These are phyloP conservation scores for Wallacemonas rigidus DNA, from an alignment of 208 protist genomes.

Conservation along the genomic window DNA sequence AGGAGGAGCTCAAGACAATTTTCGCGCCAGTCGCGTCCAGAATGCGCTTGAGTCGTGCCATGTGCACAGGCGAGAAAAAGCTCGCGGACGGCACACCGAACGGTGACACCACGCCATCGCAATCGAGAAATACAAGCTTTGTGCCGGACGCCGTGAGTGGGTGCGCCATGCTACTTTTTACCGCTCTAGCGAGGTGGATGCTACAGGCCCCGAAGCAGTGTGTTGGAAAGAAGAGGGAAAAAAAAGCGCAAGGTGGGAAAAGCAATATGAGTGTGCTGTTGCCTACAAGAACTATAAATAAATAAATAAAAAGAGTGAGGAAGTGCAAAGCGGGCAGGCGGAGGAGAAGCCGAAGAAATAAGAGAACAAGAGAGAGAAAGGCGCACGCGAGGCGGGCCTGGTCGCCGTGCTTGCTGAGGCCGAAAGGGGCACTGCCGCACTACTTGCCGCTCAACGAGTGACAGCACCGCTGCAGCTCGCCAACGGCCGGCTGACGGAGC, in stretches of 20 bases:
- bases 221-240: no score
- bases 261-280: no score
- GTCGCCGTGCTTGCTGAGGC: neutral
- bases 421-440: neutral
- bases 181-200: no score
- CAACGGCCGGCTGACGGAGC: no score
- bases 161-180: neutral
- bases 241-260: no score
- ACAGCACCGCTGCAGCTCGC: no score
- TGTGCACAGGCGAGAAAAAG: slow-evolving; percentile 34
- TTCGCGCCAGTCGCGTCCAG: slow-evolving; percentile 51
- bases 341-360: neutral
- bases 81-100: slow-evolving; percentile 42
- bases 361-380: slow-evolving; percentile 3
- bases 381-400: neutral
- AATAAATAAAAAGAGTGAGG: neutral
- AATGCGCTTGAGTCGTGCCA: slow-evolving; percentile 52
- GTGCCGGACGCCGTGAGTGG: slow-evolving; percentile 18
- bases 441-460: neutral
- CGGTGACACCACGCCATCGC: slow-evolving; percentile 75
- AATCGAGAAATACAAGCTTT: slow-evolving; percentile 79
- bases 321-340: neutral
- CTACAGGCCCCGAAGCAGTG: no score
- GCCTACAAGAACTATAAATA: neutral
- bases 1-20: slow-evolving; percentile 76